Evolutionary conservation across 345 rosid genomes (phyloP).

Genomic region (Melaleuca quinquenervia): DNA sequence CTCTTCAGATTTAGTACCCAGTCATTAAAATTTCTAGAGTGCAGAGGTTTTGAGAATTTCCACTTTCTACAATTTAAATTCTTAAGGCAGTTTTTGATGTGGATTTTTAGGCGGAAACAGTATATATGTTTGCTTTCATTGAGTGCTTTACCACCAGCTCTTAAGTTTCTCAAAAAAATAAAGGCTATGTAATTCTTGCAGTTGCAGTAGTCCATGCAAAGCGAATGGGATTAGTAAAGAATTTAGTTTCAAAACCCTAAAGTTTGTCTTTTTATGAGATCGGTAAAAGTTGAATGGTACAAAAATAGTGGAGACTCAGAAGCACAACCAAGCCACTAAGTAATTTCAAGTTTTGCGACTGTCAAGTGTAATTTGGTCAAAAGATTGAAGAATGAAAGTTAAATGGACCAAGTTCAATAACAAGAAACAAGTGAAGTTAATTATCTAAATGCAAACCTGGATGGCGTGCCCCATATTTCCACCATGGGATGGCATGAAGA

Average conservation of each 20-base stretch:
- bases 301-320: not conserved
- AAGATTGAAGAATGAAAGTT: not conserved
- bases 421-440: not conserved
- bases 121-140: not conserved
- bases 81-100: not conserved
- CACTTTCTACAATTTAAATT: not conserved
- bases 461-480: conserved; percentile 96
- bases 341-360: not conserved
- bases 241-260: not conserved
- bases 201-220: not conserved
- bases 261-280: not conserved
- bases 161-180: not conserved
- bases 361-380: not conserved
- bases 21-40: not conserved
- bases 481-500: conserved; percentile 98
- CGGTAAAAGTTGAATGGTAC: not conserved
- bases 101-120: not conserved
- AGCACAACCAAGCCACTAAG: not conserved
- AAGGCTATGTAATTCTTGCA: not conserved
- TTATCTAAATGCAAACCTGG: conserved; percentile 35
- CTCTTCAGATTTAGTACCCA: not conserved
- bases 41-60: not conserved
- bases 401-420: not conserved
- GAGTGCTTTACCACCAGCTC: not conserved
- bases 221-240: not conserved